Evolutionary conservation across 306 rosid genomes (phyloP), one percentile per base, ranked within the genome.

Genomic region (Corylus americana): DNA sequence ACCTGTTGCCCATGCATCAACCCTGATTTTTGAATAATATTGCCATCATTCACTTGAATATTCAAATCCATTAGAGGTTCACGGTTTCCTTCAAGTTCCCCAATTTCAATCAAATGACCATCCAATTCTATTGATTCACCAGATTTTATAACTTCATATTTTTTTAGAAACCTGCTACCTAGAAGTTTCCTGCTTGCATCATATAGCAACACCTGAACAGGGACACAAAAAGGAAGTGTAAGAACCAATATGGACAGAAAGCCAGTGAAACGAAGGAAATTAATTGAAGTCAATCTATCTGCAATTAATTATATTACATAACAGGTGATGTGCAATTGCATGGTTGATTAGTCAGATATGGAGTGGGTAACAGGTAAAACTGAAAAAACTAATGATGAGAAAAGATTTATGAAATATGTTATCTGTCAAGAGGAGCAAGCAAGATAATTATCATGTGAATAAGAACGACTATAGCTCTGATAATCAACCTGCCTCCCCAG

Each of bases 71-170:
- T 67, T 44, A 31, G 69, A 78, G 83, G 77, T 73, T 85, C 83
- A 73, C 78, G 74, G 63, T 79, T 87, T 69, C 83, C 87, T 75
- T 83, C 87, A 58, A 83, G 87, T 74, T 89, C 94, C 81, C 92
- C 92, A 22, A 88, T 85, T 47, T 91, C 89, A 77, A 89, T 88
- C 79, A 91, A 83, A 91, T 93, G 92, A 59, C 89, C 84, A 85
- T 70, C 87, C 75, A 93, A 91, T 64, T 80, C 27, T 54, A 89
- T 72, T 55, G 89, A 82, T 78, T 83, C 86, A 74, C 94, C 89
- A 48, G 86, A 55, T 80, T 77, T 76, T 86, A 93, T 72, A 72
- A 81, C 85, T 85, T 88, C 96, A 73, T 88, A 87, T 81, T 87
- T 87, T 77, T 84, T 87, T 53, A 91, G 82, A 77, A 89, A 89